Evolutionary conservation across 768 basidiomycete species (phyloP), one percentile per base, ranked within the genome.

Genomic region (Dioszegia hungarica): DNA sequence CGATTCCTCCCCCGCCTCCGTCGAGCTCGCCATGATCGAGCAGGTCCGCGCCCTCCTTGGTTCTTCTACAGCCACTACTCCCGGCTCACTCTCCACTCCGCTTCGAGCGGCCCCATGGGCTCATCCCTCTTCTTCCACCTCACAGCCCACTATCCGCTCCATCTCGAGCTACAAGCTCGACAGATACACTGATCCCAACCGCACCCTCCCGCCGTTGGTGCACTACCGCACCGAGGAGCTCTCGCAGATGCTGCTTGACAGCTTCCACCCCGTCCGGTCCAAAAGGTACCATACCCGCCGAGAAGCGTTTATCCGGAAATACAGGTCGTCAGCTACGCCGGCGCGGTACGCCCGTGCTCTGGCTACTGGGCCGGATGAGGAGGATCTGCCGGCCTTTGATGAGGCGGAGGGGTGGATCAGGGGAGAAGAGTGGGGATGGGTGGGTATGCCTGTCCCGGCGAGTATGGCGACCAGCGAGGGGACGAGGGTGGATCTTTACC

Each of bases 171-270:
- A 22, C 20, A 31, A 39, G 5, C 52, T 64, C 22, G 28, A 58
- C 15, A 28, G 20, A 22, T 59, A 45, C 28, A 61, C 66, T 40
- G 60, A 43, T 40, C 22, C 40, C 17, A 59, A 60, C 53, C 54
- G 60, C 27, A 36, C 56, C 17, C 56, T 64, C 29, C 59, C 56
- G 5, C 66, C 71, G 14, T 43, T 73, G 1, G 27, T 66, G 2
- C 60, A 64, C 19, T 68, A 59, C 53, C 43, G 71, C 17, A 61
- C 55, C 49, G 64, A 70, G 45, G 71, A 73, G 44, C 54, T 73
- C 6, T 62, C 62, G 9, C 71, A 73, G 54, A 74, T 72, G 72
- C 43, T 68, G 8, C 47, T 74, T 5, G 72, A 74, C 43, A 60
- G 56, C 25, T 72, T 64, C 61, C 68, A 74, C 39, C 70, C 72